Conservation (phyloP, 2,329 filamentous ascomycete genomes). For the Colletotrichum sp. region DNA sequence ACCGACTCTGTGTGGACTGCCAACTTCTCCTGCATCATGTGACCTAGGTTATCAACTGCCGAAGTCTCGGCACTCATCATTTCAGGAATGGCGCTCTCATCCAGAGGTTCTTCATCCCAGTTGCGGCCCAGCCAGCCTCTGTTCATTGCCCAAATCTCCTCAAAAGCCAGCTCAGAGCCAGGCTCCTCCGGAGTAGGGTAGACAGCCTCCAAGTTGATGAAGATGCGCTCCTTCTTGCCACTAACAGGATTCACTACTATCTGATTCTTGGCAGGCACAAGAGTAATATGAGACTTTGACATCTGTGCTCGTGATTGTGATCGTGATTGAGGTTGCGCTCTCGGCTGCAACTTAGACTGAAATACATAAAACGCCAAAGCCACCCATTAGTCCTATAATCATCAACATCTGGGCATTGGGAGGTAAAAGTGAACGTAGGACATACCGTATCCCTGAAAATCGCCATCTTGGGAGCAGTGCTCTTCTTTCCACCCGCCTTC, state of each 20-base stretch:
- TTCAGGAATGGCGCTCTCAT: slow-evolving; percentile 12
- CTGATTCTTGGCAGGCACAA: slow-evolving; percentile 76
- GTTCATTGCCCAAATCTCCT: slow-evolving; percentile 83
- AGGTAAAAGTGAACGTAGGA: slow-evolving; percentile 34
- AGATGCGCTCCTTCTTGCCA: slow-evolving; percentile 84
- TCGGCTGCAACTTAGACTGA: slow-evolving; percentile 45
- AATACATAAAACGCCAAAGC: slow-evolving; percentile 57
- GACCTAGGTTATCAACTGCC: slow-evolving; percentile 23
- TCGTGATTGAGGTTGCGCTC: slow-evolving; percentile 30
- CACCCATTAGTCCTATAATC: slow-evolving; percentile 90
- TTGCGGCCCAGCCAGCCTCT: slow-evolving; percentile 70
- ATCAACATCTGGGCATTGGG: slow-evolving; percentile 76
- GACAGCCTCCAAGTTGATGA: slow-evolving; percentile 83
- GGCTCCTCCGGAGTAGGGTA: slow-evolving; percentile 79
- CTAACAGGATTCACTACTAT: slow-evolving; percentile 82
- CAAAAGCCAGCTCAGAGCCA: slow-evolving; percentile 83
- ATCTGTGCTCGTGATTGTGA: slow-evolving; percentile 56
- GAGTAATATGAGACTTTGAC: slow-evolving; percentile 66
- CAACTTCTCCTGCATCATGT: slow-evolving; percentile 41
- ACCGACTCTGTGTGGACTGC: slow-evolving; percentile 48
- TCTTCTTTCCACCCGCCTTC: slow-evolving; percentile 84
- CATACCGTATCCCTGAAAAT: slow-evolving; percentile 98
- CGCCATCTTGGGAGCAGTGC: slow-evolving; percentile 78
- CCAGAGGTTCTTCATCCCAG: slow-evolving; percentile 47
- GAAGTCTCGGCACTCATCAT: slow-evolving; percentile 7